Evolutionary conservation across 495 filamentous ascomycete genomes (phyloP), one percentile per base, ranked within the genome.

Genomic region (Aspergillus asperescens): DNA sequence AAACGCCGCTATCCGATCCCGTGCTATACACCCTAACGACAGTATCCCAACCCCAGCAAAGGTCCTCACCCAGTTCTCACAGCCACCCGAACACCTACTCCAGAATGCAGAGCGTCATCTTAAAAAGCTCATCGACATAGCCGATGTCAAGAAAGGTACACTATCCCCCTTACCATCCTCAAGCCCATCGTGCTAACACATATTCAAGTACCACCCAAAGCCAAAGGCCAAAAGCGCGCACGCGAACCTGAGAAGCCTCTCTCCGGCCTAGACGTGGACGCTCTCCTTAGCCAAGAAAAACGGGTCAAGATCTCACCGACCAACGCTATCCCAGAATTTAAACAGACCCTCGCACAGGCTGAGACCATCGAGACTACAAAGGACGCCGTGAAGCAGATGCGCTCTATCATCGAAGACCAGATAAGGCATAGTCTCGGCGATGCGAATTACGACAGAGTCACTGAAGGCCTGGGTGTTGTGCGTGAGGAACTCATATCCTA

Each of bases 291-390:
- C 38, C 62, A 71, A 63, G 71, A 81, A 59, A 83, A 83, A 56
- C 78, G 72, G 8, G 61, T 70, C 32, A 85, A 80, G 50, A 90
- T 99, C 46, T 85, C 85, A 3, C 59, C 80, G 0, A 73, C 83
- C 20, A 97, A 99, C 59, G 82, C 90, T 4, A 87, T 99, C 39
- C 90, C 94, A 0, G 86, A 91, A 46, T 97, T 96, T 79, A 94
- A 90, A 61, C 89, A 92, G 68, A 79, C 81, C 18, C 74, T 97
- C 13, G 75, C 77, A 0, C 68, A 70, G 1, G 78, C 87, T 1
- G 80, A 83, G 12, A 81, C 82, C 25, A 70, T 84, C 13, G 72
- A 77, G 13, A 76, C 73, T 4, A 76, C 94, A 20, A 75, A 81
- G 50, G 81, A 84, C 41, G 86, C 88, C 0, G 80, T 80, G 3